These are phyloP conservation scores for Closterium sp. DNA, from an alignment of 139 green algal genomes.

Conservation along the genomic window DNA sequence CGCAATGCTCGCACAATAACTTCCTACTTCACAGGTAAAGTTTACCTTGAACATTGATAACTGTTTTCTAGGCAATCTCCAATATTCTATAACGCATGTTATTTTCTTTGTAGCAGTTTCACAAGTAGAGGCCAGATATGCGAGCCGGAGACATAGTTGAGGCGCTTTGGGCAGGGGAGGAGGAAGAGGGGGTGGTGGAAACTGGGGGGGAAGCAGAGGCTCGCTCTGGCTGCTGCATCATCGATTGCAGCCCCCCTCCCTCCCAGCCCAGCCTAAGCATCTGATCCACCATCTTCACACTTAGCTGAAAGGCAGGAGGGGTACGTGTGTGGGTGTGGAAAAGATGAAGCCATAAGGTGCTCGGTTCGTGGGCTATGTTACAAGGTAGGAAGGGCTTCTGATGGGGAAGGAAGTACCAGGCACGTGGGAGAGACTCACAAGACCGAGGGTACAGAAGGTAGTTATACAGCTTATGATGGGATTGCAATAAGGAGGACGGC, in stretches of 20 bases:
- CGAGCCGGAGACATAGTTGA: neutral
- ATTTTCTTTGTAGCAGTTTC: neutral
- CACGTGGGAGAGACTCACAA: neutral
- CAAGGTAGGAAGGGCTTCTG: too few species aligned
- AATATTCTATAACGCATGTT: neutral
- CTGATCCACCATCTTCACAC: constrained; percentile 47
- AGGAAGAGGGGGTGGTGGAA: neutral
- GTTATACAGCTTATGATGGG: neutral
- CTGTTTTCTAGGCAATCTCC: too few species aligned
- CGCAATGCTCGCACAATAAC: too few species aligned
- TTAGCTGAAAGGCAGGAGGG: constrained; percentile 17
- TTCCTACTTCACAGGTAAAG: too few species aligned
- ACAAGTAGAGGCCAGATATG: neutral
- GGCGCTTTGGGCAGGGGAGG: neutral
- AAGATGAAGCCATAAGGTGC: neutral
- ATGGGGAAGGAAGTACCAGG: too few species aligned
- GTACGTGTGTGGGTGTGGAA: neutral
- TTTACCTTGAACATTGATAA: too few species aligned
- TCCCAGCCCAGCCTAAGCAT: constrained; percentile 53
- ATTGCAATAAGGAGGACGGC: neutral
- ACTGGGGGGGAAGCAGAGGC: neutral
- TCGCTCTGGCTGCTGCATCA: neutral
- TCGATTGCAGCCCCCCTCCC: constrained; percentile 6
- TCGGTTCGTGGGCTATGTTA: neutral
- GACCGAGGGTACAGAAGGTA: neutral